phyloP scores from a whole-genome alignment of 1,284 basidiomycete genomes.

The Sporisorium graminicola region DNA sequence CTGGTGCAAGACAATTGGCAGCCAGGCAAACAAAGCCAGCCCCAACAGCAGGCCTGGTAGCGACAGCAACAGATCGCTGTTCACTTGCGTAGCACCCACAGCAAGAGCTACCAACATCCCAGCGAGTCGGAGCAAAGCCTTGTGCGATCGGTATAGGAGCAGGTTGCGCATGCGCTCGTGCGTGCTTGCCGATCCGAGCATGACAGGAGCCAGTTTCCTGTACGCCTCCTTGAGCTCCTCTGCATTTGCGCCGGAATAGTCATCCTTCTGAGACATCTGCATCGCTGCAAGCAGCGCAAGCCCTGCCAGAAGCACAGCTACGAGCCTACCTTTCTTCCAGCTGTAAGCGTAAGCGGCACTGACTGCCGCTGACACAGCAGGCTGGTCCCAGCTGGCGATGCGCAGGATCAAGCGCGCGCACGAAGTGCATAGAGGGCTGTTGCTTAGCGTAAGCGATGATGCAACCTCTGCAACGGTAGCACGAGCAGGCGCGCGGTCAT shows the following conservation, averaged over 20 bases:
- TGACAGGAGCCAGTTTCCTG: slow-evolving; percentile 12
- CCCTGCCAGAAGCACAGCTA: slow-evolving; percentile 18
- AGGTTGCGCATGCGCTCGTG: slow-evolving; percentile 53
- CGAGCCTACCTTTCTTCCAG: slow-evolving; percentile 43
- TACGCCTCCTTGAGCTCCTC: slow-evolving; percentile 34
- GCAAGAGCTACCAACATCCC: slow-evolving; percentile 17
- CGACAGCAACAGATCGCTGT: slow-evolving; percentile 11
- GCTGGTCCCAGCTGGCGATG: slow-evolving; percentile 42
- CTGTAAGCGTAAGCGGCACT: slow-evolving; percentile 30
- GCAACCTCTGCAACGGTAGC: neutral
- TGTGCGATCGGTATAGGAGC: slow-evolving; percentile 32
- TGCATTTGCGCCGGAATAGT: neutral
- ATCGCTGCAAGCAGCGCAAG: slow-evolving; percentile 22
- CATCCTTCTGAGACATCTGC: slow-evolving; percentile 8
- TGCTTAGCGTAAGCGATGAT: slow-evolving; percentile 10
- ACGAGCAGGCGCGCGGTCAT: slow-evolving; percentile 14
- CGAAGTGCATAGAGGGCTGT: slow-evolving; percentile 36
- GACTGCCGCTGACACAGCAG: slow-evolving; percentile 22
- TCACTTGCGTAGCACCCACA: slow-evolving; percentile 12
- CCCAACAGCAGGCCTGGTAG: slow-evolving; percentile 45
- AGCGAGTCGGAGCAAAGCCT: slow-evolving; percentile 37
- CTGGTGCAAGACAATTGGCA: slow-evolving; percentile 44
- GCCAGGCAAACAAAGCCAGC: slow-evolving; percentile 43
- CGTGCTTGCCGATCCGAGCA: slow-evolving; percentile 33
- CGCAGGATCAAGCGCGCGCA: slow-evolving; percentile 18